Evolutionary conservation across 441 rosid genomes (phyloP), one percentile per base, ranked within the genome.

Genomic region (Daphne laureola): DNA sequence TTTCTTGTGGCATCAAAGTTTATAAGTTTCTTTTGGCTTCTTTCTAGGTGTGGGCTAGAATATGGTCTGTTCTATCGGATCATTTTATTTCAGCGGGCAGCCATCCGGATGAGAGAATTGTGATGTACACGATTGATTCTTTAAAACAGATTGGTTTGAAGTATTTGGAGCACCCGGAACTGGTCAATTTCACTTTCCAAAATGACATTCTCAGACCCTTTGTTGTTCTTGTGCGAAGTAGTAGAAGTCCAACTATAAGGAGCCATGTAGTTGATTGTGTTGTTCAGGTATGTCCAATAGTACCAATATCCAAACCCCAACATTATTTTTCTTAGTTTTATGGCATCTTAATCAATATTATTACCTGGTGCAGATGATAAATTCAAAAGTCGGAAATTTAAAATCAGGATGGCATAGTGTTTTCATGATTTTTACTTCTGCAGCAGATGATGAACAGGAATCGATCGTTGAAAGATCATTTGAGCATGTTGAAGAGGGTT

Each of bases 401-500:
- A 94, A 94, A 73, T 94, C 99, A 49, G 99, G 99, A 62, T 94
- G 99, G 99, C 90, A 64, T 66, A 94, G 99, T 64, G 98, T 90
- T 67, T 94, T 94, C 73, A 90, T 94, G 98, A 80, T 90, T 68
- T 94, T 90, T 69, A 90, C 95, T 3, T 96, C 99, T 41, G 88
- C 99, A 49, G 99, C 99, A 64, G 99, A 90, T 58, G 96, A 90
- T 68, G 92, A 87, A 54, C 57, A 79, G 69, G 98, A 94, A 76
- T 75, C 92, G 27, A 90, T 90, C 72, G 96, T 88, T 78, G 99
- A 94, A 71, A 84, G 86, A 70, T 91, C 99, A 54, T 94, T 94
- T 76, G 99, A 94, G 79, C 90, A 94, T 69, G 98, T 94, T 68
- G 99, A 94, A 76, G 96, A 90, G 68, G 99, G 99, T 94, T 59